These are phyloP conservation scores for Debaryomyces singareniensis DNA, from an alignment of 1,139 yeast species.

Conservation along the genomic window DNA sequence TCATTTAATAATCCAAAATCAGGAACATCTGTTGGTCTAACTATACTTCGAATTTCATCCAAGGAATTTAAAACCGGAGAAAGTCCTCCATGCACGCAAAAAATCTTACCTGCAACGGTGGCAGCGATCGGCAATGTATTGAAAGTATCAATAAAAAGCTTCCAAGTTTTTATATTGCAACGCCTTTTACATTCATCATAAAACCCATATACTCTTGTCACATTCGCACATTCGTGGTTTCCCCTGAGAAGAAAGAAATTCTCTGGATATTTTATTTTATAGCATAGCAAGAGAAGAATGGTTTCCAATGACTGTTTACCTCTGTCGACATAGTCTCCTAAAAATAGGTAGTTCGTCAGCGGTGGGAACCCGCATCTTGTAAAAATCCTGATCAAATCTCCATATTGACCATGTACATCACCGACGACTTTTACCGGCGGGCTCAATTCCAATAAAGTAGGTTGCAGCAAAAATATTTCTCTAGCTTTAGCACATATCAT, in stretches of 20 bases:
- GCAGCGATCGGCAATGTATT: conserved; percentile 94
- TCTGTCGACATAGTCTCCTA: conserved; percentile 85
- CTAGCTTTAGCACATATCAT: conserved; percentile 71
- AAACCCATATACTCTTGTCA: conserved; percentile 80
- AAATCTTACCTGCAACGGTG: conserved; percentile 90
- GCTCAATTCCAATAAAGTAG: conserved; percentile 65
- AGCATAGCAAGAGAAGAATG: conserved; percentile 60
- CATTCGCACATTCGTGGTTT: conserved; percentile 79
- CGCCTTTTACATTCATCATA: conserved; percentile 74
- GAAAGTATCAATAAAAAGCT: conserved; percentile 85
- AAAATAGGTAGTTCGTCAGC: conserved; percentile 65
- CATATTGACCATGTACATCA: conserved; percentile 81
- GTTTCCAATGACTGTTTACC: conserved; percentile 83
- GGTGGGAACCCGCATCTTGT: conserved; percentile 80
- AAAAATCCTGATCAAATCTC: conserved; percentile 67
- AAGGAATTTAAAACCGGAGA: conserved; percentile 85
- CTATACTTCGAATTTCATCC: conserved; percentile 88
- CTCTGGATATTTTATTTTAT: conserved; percentile 77
- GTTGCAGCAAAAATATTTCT: conserved; percentile 68
- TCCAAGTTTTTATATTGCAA: conserved; percentile 90
- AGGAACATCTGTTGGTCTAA: conserved; percentile 95
- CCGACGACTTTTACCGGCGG: conserved; percentile 88
- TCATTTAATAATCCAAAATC: conserved; percentile 92
- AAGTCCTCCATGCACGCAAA: conserved; percentile 96
- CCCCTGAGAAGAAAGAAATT: conserved; percentile 80